phyloP scores from a whole-genome alignment of 2,329 filamentous ascomycete species.

The Fusarium tjaetaba region DNA sequence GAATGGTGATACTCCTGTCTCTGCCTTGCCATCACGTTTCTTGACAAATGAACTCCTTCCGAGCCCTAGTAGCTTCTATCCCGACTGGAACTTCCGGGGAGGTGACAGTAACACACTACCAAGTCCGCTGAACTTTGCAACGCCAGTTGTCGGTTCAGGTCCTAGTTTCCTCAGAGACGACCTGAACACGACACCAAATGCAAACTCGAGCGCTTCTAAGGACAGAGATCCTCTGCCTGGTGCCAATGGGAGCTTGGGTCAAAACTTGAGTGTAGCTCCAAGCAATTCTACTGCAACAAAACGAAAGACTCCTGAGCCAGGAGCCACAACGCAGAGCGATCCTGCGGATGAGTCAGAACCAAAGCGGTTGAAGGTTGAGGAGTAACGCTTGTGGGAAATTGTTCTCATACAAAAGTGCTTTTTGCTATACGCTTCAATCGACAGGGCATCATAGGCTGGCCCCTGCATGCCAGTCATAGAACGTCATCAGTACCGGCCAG shows the following conservation, averaged over 20 bases:
- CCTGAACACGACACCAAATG: conserved; percentile 27
- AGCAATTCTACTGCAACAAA: conserved; percentile 51
- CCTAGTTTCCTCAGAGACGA: conserved; percentile 71
- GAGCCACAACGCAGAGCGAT: conserved; percentile 53
- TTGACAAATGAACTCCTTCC: conserved; percentile 88
- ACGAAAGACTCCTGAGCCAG: conserved; percentile 66
- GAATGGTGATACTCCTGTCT: conserved; percentile 78
- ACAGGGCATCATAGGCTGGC: conserved; percentile 31
- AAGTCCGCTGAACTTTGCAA: conserved; percentile 92
- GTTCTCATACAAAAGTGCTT: conserved; percentile 21
- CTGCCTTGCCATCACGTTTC: conserved; percentile 90
- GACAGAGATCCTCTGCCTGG: conserved; percentile 9
- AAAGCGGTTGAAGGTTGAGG: conserved; percentile 65
- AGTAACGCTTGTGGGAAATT: background rate
- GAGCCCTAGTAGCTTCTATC: conserved; percentile 91
- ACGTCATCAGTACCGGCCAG: conserved; percentile 6
- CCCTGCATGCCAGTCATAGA: conserved; percentile 27
- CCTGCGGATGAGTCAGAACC: conserved; percentile 57
- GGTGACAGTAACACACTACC: conserved; percentile 86
- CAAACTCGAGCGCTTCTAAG: conserved; percentile 20
- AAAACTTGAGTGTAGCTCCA: conserved; percentile 36
- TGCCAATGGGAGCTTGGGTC: conserved; percentile 19
- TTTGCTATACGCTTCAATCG: conserved; percentile 12
- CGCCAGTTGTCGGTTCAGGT: conserved; percentile 73
- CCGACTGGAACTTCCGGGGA: conserved; percentile 83